phyloP scores from a whole-genome alignment of 2,329 filamentous ascomycete species.

The Neobulgaria alba region DNA sequence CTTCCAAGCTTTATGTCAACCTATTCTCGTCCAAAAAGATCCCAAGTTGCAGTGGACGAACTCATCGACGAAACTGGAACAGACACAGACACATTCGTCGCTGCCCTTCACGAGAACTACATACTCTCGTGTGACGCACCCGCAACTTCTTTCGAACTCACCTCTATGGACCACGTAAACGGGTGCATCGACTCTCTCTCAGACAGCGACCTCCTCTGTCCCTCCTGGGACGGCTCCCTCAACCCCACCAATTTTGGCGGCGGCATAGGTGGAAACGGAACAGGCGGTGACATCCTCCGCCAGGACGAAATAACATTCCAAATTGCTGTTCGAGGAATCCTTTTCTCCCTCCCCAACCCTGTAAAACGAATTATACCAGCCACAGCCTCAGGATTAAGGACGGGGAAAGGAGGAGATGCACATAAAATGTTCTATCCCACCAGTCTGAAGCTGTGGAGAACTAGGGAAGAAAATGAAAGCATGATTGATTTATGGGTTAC shows the following conservation, averaged over 20 bases:
- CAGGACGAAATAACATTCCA: constrained; percentile 96
- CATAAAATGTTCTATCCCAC: constrained; percentile 91
- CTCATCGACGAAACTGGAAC: constrained; percentile 92
- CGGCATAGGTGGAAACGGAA: constrained; percentile 40
- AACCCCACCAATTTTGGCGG: constrained; percentile 46
- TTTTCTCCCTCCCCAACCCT: constrained; percentile 78
- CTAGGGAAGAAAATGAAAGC: constrained; percentile 72
- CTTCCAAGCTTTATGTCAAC: constrained; percentile 53
- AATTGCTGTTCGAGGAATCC: constrained; percentile 73
- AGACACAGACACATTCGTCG: constrained; percentile 82
- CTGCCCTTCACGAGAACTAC: constrained; percentile 91
- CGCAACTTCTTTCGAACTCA: constrained; percentile 41
- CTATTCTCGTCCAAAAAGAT: constrained; percentile 49
- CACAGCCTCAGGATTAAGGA: constrained; percentile 21
- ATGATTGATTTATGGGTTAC: constrained; percentile 62
- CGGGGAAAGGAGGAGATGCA: constrained; percentile 45
- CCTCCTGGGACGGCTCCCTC: constrained; percentile 62
- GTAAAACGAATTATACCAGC: constrained; percentile 59
- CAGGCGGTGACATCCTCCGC: constrained; percentile 64
- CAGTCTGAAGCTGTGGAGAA: constrained; percentile 74
- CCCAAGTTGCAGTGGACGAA: constrained; percentile 60
- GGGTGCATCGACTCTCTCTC: constrained; percentile 83
- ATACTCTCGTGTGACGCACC: constrained; percentile 66
- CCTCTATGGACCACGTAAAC: constrained; percentile 69
- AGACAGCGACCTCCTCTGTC: constrained; percentile 75